Evolutionary conservation across 192 early-diverging fungal genomes (phyloP), one percentile per base, ranked within the genome.

Genomic region (Phlyctochytrium planicorne): DNA sequence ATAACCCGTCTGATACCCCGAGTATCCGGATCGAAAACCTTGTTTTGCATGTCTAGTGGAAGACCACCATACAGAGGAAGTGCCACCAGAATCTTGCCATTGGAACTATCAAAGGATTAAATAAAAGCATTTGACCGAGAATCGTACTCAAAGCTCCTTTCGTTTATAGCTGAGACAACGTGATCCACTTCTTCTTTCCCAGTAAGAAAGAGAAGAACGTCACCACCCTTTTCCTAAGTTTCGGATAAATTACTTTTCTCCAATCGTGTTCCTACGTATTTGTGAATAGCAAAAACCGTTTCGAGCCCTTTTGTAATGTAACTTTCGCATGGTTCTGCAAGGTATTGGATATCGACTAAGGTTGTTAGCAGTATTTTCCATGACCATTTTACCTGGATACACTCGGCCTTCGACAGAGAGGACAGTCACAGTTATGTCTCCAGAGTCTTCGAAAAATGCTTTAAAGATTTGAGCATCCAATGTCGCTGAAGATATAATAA

Each of bases 401-500:
- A 85, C 85, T 53, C 88, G 74, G 0, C 89, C 91, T 72, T 92
- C 88, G 0, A 94, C 70, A 0, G 91, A 92, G 34, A 91, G 82
- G 47, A 91, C 87, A 0, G 81, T 78, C 0, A 80, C 79, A 1
- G 82, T 33, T 55, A 27, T 57, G 35, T 68, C 52, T 10, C 62
- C 53, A 3, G 40, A 47, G 40, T 47, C 40, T 29, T n/a, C 27
- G 68, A 86, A 93, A 66, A 88, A 93, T 4, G 80, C 73, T 27
- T 81, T 81, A 69, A 91, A 91, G 2, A 80, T 76, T 63, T 90
- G 82, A 0, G 89, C 89, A 65, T 93, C 89, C 17, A 91, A 62
- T n/a, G 90, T 93, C n/a, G 91, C 91, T 0, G 90, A 93, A 0
- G 90, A 89, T 30, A 93, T 87, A 2, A 94, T 81, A 12, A 94